Evolutionary conservation across 1,284 basidiomycete genomes (phyloP).

Genomic region (Chiua sp.): DNA sequence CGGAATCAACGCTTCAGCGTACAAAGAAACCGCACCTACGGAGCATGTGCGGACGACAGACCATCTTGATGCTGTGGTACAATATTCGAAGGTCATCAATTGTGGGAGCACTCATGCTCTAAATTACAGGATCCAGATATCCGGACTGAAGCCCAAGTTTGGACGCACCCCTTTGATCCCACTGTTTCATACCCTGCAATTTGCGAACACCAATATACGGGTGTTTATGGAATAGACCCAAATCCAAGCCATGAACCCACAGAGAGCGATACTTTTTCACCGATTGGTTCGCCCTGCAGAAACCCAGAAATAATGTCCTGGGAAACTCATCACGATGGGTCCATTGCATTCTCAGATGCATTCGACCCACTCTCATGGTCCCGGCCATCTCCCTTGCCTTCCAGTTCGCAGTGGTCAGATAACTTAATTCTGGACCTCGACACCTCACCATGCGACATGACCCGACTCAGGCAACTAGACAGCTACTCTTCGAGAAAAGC

Average conservation of each 20-base stretch:
- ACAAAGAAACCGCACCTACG: not conserved
- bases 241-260: not conserved
- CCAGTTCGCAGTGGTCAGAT: constrained; percentile 18
- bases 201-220: not conserved
- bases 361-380: constrained; percentile 21
- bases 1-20: constrained; percentile 14
- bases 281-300: not conserved
- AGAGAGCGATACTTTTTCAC: not conserved
- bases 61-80: constrained; percentile 16
- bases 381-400: constrained; percentile 26
- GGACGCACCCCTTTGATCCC: not conserved
- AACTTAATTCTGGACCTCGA: constrained; percentile 28
- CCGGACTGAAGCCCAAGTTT: not conserved
- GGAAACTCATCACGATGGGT: not conserved
- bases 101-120: constrained; percentile 9
- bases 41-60: not conserved
- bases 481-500: not conserved
- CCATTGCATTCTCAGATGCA: not conserved
- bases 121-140: constrained; percentile 9
- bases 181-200: not conserved
- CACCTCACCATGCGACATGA: constrained; percentile 22
- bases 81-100: not conserved
- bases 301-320: not conserved
- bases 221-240: not conserved
- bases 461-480: not conserved